Percentiles rank a stretch among this genome's conserved stretches.
phyloP scores from a whole-genome alignment of 768 basidiomycete species.

The Leccinum aurantiacum region DNA sequence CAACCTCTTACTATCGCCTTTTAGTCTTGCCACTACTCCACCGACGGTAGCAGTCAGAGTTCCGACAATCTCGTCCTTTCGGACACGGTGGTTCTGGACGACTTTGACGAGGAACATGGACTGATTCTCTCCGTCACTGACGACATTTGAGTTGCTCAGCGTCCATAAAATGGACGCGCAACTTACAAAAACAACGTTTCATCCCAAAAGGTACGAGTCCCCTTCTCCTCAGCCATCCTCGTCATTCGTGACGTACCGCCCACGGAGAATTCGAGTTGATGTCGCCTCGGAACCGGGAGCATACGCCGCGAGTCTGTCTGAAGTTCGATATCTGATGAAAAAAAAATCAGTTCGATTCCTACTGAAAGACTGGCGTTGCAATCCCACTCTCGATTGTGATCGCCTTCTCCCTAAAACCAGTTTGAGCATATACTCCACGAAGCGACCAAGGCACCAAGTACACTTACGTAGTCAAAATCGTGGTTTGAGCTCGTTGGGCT shows the following conservation, averaged over 20 bases:
- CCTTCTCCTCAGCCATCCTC: background rate
- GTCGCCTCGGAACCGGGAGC: background rate
- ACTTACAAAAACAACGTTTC: background rate
- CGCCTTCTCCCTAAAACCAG: background rate
- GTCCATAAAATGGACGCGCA: background rate
- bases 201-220: background rate
- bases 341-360: too few relatives aligned
- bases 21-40: background rate
- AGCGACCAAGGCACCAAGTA: background rate
- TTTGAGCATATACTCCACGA: background rate
- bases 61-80: background rate
- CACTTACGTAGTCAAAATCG: background rate
- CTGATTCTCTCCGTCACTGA: background rate
- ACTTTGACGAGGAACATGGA: background rate
- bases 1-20: background rate
- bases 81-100: background rate
- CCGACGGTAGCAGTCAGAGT: background rate
- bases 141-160: background rate
- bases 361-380: background rate
- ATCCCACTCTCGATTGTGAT: constrained; percentile 2
- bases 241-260: background rate
- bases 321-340: constrained; percentile 5
- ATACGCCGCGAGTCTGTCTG: background rate
- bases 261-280: background rate
- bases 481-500: background rate